Evolutionary conservation across 768 basidiomycete genomes (phyloP).

Genomic region (Xerocomellus chrysenteron): DNA sequence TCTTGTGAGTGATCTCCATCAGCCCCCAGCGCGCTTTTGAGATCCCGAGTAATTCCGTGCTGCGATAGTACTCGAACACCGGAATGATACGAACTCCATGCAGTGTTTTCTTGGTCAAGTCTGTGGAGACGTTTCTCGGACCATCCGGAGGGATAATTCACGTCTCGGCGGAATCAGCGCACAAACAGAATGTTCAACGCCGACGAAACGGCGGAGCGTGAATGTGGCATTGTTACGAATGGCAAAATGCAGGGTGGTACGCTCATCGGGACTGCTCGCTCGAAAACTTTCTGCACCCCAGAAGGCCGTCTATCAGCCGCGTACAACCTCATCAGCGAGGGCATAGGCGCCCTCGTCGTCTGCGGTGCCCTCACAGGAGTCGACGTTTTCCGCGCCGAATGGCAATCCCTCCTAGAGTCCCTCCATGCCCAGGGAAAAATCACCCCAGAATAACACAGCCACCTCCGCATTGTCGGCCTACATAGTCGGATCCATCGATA

Average conservation of each 20-base stretch:
- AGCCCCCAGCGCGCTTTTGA: too few relatives aligned
- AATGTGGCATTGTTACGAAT: conserved; percentile 80
- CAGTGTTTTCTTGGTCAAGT: too few relatives aligned
- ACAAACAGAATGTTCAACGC: too few relatives aligned
- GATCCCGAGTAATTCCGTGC: too few relatives aligned
- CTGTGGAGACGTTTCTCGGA: too few relatives aligned
- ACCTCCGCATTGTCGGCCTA: conserved; percentile 95
- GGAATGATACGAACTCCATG: too few relatives aligned
- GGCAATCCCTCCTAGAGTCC: conserved; percentile 76
- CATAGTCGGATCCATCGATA: conserved; percentile 99
- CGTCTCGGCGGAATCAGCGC: too few relatives aligned
- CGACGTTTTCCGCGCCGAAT: too few relatives aligned
- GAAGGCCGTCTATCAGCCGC: conserved; percentile 89
- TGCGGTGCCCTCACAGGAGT: conserved; percentile 96
- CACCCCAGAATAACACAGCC: conserved; percentile 73
- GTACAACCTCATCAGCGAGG: conserved; percentile 89
- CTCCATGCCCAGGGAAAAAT: conserved; percentile 75
- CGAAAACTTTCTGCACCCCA: conserved; percentile 73
- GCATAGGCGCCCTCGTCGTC: conserved; percentile 95
- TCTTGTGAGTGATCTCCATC: too few relatives aligned
- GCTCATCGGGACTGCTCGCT: conserved; percentile 91
- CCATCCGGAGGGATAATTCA: too few relatives aligned
- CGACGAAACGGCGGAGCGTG: conserved; percentile 75
- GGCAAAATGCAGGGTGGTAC: conserved; percentile 85
- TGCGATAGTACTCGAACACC: too few relatives aligned